Conservation (phyloP, 1,284 basidiomycete genomes). For the Ceratorhiza oryzae-sativae region DNA sequence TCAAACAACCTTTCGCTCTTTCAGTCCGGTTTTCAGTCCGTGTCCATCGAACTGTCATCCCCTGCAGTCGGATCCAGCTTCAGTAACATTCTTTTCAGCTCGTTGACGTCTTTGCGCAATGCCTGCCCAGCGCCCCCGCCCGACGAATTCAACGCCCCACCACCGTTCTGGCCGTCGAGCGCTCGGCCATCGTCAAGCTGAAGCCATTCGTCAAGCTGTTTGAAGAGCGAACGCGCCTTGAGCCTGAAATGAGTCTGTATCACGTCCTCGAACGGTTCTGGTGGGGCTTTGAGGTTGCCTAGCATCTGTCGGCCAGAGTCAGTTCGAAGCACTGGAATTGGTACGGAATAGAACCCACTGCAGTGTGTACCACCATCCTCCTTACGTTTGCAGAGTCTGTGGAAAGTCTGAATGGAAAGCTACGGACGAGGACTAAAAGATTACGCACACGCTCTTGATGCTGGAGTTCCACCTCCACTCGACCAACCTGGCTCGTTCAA, state of each 20-base stretch:
- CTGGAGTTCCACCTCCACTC: slow-evolving; percentile 68
- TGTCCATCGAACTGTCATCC: slow-evolving; percentile 51
- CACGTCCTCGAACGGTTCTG: slow-evolving; percentile 81
- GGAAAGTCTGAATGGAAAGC: not conserved
- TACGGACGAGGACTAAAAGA: not conserved
- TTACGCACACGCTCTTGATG: slow-evolving; percentile 72
- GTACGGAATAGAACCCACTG: slow-evolving; percentile 59
- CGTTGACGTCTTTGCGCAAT: slow-evolving; percentile 66
- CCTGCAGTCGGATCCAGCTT: slow-evolving; percentile 34
- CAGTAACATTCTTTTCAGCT: slow-evolving; percentile 36
- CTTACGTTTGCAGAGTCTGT: slow-evolving; percentile 85
- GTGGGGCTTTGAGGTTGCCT: slow-evolving; percentile 80
- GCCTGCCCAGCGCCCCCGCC: slow-evolving; percentile 59
- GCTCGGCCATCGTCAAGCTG: slow-evolving; percentile 70
- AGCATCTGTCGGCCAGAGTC: slow-evolving; percentile 66
- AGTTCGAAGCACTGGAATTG: slow-evolving; percentile 27
- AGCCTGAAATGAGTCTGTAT: slow-evolving; percentile 90
- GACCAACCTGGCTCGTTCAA: slow-evolving; percentile 91
- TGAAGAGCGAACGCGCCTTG: slow-evolving; percentile 71
- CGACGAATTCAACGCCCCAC: slow-evolving; percentile 48
- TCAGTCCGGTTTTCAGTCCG: slow-evolving; percentile 24
- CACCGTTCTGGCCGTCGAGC: slow-evolving; percentile 58
- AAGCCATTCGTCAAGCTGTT: slow-evolving; percentile 84
- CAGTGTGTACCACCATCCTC: slow-evolving; percentile 85
- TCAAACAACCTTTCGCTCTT: not conserved